Conservation (phyloP, 2,329 filamentous ascomycete species). For the Ophiognomonia clavigignenti-juglandacearum region DNA sequence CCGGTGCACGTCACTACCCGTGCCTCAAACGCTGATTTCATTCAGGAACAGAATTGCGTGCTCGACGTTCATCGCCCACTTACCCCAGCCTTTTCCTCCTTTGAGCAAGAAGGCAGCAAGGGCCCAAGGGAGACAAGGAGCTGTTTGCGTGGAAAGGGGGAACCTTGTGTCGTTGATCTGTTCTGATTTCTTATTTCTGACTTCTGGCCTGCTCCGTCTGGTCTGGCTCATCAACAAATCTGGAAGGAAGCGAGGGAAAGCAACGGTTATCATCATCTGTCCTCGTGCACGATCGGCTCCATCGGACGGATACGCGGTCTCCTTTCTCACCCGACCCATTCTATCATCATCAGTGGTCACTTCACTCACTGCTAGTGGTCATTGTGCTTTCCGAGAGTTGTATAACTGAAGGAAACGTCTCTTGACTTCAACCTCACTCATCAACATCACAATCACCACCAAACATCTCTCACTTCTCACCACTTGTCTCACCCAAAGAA, state of each 20-base stretch:
- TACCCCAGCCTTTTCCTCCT: slow-evolving; percentile 4
- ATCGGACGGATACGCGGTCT: background rate
- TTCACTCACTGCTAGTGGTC: background rate
- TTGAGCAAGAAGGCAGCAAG: slow-evolving; percentile 14
- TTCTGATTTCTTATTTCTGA: slow-evolving; percentile 1
- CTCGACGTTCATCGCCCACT: slow-evolving; percentile 2
- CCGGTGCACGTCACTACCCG: too few relatives aligned
- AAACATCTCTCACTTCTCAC: background rate
- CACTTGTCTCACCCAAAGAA: background rate
- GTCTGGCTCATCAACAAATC: too few relatives aligned
- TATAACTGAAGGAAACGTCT: too few relatives aligned
- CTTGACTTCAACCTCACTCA: too few relatives aligned
- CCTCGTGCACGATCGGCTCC: background rate
- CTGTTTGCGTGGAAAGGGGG: background rate
- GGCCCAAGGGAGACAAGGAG: background rate
- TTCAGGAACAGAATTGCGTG: slow-evolving; percentile 15
- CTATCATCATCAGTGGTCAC: background rate
- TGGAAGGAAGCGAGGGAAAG: slow-evolving; percentile 9
- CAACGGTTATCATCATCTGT: background rate
- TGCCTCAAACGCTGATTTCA: slow-evolving; percentile 12
- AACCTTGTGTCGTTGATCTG: background rate
- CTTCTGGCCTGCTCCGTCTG: background rate
- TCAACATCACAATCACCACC: background rate
- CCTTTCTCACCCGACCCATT: background rate
- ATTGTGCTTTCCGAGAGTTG: too few relatives aligned